Base-by-base conservation (phyloP, 2,329 filamentous ascomycete species). In the Paecilomyces sp. region DNA sequence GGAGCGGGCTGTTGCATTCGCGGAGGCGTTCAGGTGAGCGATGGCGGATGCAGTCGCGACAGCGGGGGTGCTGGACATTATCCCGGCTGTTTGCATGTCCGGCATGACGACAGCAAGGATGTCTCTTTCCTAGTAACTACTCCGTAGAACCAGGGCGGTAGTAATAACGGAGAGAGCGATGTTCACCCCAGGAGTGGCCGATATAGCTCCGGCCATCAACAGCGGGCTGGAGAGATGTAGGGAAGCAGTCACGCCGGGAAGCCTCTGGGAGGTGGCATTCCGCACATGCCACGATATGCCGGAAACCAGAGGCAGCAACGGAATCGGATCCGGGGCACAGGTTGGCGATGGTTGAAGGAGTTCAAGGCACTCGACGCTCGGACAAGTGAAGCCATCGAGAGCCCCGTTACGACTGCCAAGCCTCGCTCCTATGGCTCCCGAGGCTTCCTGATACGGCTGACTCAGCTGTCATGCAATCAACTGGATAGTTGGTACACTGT, bases 41-140 rank as follows among this genome's bases (percentile, higher is more conserved):
- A 68, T 55, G 13, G 68, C 56, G 30, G 62, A 54, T 30, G 62
- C 55, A 30, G 61, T 52, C 24, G 63, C 56, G 11, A 53, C 61
- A 58, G 64, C 61, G 34, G 69, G 59, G 22, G 65, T 64, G 30
- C 63, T 66, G 25, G 69, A 60, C 54, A 68, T 54, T 15, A 60
- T 59, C 22, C 60, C 61, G 51, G 67, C 54, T 12, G 54, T 64
- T 54, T 67, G 57, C 30, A 65, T 53, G 30, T 65, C 61, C 34
- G 70, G 67, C 71, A 73, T 72, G 62, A 24, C 65, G 62, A 56
- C 22, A 6, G 51, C 13, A 7, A 53, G 5, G 11, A 53, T 25
- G 24, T 28, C 22, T 53, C 28, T 15, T 53, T 22, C 51, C 51
- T 9, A 15, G 51, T 25, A 30, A 11, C 28, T 18, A 22, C 22